A percentile compares a stretch with the other conserved stretches of the same genome.
These are phyloP conservation scores for Luffa acutangula DNA, from an alignment of 306 rosid species.

Conservation along the genomic window DNA sequence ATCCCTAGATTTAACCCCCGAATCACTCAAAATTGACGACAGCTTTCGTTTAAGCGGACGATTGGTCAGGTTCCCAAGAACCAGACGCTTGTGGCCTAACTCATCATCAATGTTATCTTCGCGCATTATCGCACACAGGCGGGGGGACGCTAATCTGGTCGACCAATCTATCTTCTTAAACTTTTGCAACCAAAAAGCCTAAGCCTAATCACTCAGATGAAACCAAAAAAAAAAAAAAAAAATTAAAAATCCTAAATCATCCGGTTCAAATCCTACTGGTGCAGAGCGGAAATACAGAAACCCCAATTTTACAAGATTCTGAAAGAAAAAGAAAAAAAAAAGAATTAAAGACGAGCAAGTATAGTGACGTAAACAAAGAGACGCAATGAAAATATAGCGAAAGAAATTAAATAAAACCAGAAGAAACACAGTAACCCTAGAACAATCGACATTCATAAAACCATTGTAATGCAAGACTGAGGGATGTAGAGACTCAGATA, in stretches of 20 bases:
- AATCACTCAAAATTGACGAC: constrained; percentile 29
- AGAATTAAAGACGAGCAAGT: background rate
- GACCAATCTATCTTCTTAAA: background rate
- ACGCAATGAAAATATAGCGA: background rate
- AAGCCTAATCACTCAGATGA: background rate
- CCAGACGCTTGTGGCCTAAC: constrained; percentile 33
- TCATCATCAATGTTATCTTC: constrained; percentile 28
- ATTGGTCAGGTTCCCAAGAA: constrained; percentile 49
- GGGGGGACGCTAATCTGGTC: background rate
- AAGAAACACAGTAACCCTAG: background rate
- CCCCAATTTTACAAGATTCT: background rate
- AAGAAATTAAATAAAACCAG: background rate
- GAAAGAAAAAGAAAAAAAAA: background rate
- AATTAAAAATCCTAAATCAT: background rate
- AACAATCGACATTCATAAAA: background rate
- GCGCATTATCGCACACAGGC: constrained; percentile 26
- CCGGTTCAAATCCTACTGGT: background rate
- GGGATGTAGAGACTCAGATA: background rate
- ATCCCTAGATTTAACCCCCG: constrained; percentile 17
- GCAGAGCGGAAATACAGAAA: background rate
- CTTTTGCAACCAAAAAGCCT: background rate
- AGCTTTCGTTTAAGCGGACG: constrained; percentile 38
- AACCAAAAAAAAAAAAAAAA: no score
- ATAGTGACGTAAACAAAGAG: background rate
- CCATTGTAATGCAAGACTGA: background rate